Base-by-base conservation (phyloP, 2,329 filamentous ascomycete genomes). In the Aspergillus ruber region DNA sequence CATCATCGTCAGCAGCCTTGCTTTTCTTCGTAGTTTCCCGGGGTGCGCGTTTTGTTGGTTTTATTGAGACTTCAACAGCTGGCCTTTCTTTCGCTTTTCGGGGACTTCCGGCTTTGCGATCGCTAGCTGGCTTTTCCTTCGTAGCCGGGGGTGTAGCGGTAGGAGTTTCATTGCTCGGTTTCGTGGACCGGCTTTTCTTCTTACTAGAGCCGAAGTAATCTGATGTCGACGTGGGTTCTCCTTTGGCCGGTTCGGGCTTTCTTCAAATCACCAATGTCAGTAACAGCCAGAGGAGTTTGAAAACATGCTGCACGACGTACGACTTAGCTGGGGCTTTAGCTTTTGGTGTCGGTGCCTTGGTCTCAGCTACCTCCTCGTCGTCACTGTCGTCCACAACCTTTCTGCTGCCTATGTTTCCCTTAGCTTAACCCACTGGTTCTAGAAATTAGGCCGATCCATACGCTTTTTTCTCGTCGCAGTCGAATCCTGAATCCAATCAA, bases 341-440 rank as follows among this genome's bases (percentile, higher is more conserved):
- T 40, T 72, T 72, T 3, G 68, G 57, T 38, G 56, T 58, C 45
- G 59, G 47, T 43, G 60, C 50, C 50, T 75, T 75, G 23, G 55
- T 51, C 27, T 67, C 68, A 15, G 51, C 71, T 29, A 79, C 74
- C 4, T 87, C 85, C 25, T 90, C 88, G 47, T 90, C 87, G 39
- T 87, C 85, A 54, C 88, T 91, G 53, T 95, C 89, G 52, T 90
- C 82, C 42, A 93, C 72, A 32, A 95, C 79, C 60, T 86, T 90
- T 48, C 86, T 81, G 43, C 68, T 74, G 18, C 69, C 69, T 72
- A 50, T 48, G 52, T 44, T 3, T 43, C 51, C 47, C 51, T 53
- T 29, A 50, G 42, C 27, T 36, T n/a, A 8, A 44, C 20, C 6
- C 2, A 5, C 8, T 17, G 35, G 15, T 13, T 32, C 36, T 32